Conservation (phyloP, 192 early-diverging fungal genomes). For the Phycomyces nitens region DNA sequence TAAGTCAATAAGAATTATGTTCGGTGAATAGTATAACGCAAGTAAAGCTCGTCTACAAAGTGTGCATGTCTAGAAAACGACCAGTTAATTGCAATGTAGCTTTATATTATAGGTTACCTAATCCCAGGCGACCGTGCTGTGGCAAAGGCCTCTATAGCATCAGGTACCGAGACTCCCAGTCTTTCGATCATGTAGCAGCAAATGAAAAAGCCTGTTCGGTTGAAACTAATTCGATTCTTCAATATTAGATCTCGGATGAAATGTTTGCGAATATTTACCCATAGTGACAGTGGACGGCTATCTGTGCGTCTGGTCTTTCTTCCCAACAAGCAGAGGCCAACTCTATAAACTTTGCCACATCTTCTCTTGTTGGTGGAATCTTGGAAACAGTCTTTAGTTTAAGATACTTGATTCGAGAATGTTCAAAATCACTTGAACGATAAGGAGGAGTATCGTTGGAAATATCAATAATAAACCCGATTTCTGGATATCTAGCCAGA, state of each 20-base stretch:
- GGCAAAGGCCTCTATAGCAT: constrained; percentile 46
- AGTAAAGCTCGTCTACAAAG: constrained; percentile 53
- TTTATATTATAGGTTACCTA: constrained; percentile 25
- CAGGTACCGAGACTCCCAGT: constrained; percentile 42
- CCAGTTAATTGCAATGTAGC: background rate
- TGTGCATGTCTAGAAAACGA: constrained; percentile 45
- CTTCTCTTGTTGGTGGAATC: constrained; percentile 45
- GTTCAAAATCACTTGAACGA: constrained; percentile 49
- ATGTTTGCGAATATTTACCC: constrained; percentile 30
- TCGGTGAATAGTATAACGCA: constrained; percentile 45
- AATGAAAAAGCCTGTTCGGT: constrained; percentile 55
- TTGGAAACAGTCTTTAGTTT: constrained; percentile 51
- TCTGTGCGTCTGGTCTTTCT: constrained; percentile 46
- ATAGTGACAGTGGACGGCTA: constrained; percentile 59
- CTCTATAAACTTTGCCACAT: constrained; percentile 40
- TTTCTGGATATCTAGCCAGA: constrained; percentile 49
- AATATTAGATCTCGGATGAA: background rate
- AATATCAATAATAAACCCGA: constrained; percentile 51
- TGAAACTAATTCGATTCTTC: constrained; percentile 35
- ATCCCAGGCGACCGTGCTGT: constrained; percentile 48
- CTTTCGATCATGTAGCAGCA: constrained; percentile 53
- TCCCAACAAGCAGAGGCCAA: constrained; percentile 40
- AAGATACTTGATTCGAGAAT: constrained; percentile 46
- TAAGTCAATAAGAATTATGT: background rate
- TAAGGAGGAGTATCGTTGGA: constrained; percentile 51